Evolutionary conservation across 495 filamentous ascomycete species (phyloP).

Genomic region (Podospora conica): DNA sequence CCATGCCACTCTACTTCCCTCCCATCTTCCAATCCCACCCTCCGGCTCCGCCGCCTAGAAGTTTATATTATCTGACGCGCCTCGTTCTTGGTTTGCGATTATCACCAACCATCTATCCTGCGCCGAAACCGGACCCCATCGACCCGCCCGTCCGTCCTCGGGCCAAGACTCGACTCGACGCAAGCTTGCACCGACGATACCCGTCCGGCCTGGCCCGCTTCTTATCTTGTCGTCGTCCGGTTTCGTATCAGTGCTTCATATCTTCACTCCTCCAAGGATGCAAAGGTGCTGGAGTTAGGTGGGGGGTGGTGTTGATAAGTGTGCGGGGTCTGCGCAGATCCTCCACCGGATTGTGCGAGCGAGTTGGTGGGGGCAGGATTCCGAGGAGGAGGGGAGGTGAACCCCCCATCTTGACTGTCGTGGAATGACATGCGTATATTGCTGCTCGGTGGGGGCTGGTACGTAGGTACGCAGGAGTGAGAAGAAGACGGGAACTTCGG

Average conservation of each 20-base stretch:
- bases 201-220: not conserved
- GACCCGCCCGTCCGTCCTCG: not conserved
- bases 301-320: not conserved
- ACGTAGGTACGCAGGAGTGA: no score
- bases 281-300: not conserved
- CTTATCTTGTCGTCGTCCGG: not conserved
- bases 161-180: not conserved
- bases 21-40: not conserved
- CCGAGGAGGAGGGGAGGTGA: not conserved
- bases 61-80: not conserved
- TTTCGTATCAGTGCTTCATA: not conserved
- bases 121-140: not conserved
- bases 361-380: not conserved
- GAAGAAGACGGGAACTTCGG: not conserved
- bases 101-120: no score
- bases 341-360: not conserved
- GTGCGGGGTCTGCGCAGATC: not conserved
- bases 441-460: not conserved
- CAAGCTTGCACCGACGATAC: not conserved
- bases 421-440: no score
- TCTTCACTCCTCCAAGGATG: no score
- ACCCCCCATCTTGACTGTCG: not conserved
- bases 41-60: not conserved
- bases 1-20: not conserved
- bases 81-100: not conserved